phyloP scores from a whole-genome alignment of 2,329 filamentous ascomycete genomes.

The Aspergillus viridinutans region DNA sequence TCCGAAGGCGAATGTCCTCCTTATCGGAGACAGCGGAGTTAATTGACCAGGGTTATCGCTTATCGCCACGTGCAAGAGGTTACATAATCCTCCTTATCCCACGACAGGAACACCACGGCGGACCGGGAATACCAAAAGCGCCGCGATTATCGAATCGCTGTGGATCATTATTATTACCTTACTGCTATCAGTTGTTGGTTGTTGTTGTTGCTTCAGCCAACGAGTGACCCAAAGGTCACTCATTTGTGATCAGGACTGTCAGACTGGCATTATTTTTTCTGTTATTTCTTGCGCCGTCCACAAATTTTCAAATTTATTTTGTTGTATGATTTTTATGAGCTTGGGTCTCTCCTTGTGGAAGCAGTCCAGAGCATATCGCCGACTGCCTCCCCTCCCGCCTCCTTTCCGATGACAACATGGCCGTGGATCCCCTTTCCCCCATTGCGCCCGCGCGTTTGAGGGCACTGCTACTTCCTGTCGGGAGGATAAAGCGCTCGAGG shows the following conservation, averaged over 20 bases:
- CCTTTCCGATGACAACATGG: constrained; percentile 62
- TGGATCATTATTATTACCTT: not conserved
- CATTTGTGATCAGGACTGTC: not conserved
- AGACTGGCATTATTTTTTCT: not conserved
- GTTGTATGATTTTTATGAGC: constrained; percentile 21
- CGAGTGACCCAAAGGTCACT: not conserved
- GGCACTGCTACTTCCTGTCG: constrained; percentile 80
- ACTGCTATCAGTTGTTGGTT: not conserved
- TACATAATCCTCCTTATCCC: not conserved
- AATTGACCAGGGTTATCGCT: constrained; percentile 17
- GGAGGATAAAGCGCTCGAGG: constrained; percentile 74
- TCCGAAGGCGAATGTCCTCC: not conserved
- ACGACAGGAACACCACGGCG: constrained; percentile 1
- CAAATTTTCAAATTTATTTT: not conserved
- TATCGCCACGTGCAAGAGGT: constrained; percentile 11
- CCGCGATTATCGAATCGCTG: constrained; percentile 2
- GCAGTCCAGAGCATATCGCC: constrained; percentile 30
- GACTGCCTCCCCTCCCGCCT: constrained; percentile 27
- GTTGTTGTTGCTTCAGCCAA: not conserved
- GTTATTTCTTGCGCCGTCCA: not conserved
- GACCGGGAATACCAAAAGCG: not conserved
- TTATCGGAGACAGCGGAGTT: constrained; percentile 16
- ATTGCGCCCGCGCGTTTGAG: constrained; percentile 87
- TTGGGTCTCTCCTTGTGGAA: constrained; percentile 22
- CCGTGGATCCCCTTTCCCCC: constrained; percentile 82